Base-by-base conservation (phyloP, 768 basidiomycete species). In the Favolaschia claudopus region DNA sequence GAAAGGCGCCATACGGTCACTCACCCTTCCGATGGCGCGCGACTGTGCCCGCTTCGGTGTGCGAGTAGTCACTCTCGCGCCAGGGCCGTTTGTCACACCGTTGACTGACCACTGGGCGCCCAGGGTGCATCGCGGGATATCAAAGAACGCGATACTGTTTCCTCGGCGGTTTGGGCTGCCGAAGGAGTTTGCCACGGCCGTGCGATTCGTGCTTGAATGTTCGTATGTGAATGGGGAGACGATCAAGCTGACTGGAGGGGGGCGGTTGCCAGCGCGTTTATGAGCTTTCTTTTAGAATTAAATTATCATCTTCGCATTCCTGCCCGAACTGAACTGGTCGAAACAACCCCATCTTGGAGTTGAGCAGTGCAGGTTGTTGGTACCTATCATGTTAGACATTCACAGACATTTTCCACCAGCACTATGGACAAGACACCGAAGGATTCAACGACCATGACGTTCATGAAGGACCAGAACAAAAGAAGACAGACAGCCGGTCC, bases 21-120 rank as follows among this genome's bases (percentile, higher is more conserved):
- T 80, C 67, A 70, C 76, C 12, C 66, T 80, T 7, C 79, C 79
- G 5, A 73, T 79, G 70, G 72, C 79, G 22, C 70, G 79, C 29
- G 79, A 80, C 62, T 66, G 76, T 10, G 71, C 67, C 3, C 71
- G 73, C 2, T 70, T 73, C 58, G 74, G 74, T 29, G 68, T 74
- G 25, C 70, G 75, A 34, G 78, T 79, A 25, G 71, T 78, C 31
- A 69, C 76, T 10, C 63, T 80, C 24, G 79, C 78, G 1, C 78
- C 79, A 2, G 73, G 73, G 17, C 60, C 71, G 9, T 79, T 81
- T 63, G 56, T 53, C 2, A 75, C 74, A 5, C 66, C 66, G n/a
- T 73, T 79, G 77, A 74, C 72, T 6, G 58, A 37, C 3, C 50
- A 39, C n/a, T 64, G 58, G 58, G 28, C 28, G 7, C 7, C 32